phyloP scores from a whole-genome alignment of 1,284 basidiomycete species.

The Vanrija sp. region DNA sequence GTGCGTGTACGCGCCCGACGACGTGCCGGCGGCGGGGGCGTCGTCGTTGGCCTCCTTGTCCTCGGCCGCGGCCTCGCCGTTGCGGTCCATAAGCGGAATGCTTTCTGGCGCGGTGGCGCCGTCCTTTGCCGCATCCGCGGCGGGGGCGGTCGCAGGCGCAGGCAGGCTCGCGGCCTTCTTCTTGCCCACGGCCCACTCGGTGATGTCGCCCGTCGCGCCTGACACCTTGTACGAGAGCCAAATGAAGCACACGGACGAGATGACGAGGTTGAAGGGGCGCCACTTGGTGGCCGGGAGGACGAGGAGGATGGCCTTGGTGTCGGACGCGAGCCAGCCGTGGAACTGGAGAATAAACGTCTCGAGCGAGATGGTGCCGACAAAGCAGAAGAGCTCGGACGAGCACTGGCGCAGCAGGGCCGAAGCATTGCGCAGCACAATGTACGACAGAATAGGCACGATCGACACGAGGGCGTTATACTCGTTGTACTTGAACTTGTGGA shows the following conservation, averaged over 20 bases:
- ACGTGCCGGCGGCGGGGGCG: not conserved
- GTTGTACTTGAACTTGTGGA: slow-evolving; percentile 80
- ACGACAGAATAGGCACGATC: slow-evolving; percentile 72
- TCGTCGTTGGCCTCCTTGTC: not conserved
- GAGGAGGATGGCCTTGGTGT: slow-evolving; percentile 77
- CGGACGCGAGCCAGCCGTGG: slow-evolving; percentile 81
- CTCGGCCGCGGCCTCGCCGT: slow-evolving; percentile 20
- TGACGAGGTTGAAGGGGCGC: slow-evolving; percentile 68
- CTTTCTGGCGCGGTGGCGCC: slow-evolving; percentile 22
- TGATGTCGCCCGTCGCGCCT: slow-evolving; percentile 68
- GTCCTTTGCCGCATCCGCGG: slow-evolving; percentile 13
- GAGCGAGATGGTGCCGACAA: slow-evolving; percentile 74
- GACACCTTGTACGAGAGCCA: slow-evolving; percentile 73
- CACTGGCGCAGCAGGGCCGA: slow-evolving; percentile 64
- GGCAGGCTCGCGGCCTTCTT: slow-evolving; percentile 29
- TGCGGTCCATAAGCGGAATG: slow-evolving; percentile 43
- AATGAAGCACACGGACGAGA: slow-evolving; percentile 71
- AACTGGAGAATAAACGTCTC: slow-evolving; percentile 87
- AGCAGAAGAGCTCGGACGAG: slow-evolving; percentile 67
- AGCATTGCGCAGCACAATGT: slow-evolving; percentile 71
- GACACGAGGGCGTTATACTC: slow-evolving; percentile 76
- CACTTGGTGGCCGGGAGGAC: slow-evolving; percentile 70
- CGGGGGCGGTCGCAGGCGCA: slow-evolving; percentile 23
- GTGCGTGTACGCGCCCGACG: not conserved
- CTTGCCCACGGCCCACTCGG: slow-evolving; percentile 62